phyloP scores from a whole-genome alignment of 805 yeast species.

The Soucietia sequanensis region DNA sequence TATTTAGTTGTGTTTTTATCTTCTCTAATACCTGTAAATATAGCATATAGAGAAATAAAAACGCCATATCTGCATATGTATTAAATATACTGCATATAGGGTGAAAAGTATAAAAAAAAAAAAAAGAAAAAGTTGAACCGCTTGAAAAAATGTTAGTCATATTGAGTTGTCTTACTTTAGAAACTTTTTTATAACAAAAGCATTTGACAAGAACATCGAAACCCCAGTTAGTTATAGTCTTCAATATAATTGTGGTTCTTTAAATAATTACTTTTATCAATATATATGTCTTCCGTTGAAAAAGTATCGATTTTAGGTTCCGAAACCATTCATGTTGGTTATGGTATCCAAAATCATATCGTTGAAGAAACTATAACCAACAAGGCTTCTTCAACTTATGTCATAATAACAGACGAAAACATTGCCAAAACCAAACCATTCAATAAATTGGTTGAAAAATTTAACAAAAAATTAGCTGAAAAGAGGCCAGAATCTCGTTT shows the following conservation, averaged over 20 bases:
- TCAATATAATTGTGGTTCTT: no score
- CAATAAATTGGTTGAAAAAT: slow-evolving; percentile 42
- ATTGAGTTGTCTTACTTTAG: no score
- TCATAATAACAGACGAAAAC: slow-evolving; percentile 83
- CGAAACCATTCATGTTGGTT: slow-evolving; percentile 88
- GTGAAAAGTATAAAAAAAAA: no score
- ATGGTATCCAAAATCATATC: slow-evolving; percentile 71
- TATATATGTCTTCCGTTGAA: slow-evolving; percentile 24
- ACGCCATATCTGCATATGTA: no score
- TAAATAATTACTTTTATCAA: neutral
- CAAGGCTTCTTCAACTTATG: slow-evolving; percentile 86
- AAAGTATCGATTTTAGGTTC: slow-evolving; percentile 78
- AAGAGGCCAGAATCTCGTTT: slow-evolving; percentile 60
- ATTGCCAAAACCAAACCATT: slow-evolving; percentile 66
- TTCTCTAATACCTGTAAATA: no score
- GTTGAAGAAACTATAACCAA: slow-evolving; percentile 61
- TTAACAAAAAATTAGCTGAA: slow-evolving; percentile 34
- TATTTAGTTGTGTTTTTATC: slow-evolving; percentile 2
- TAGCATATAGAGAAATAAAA: no score
- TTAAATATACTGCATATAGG: no score
- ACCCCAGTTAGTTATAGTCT: no score
- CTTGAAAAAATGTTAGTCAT: neutral
- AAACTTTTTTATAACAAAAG: no score
- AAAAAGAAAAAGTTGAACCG: no score
- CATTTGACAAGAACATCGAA: no score